Evolutionary conservation across 2,329 filamentous ascomycete species (phyloP), one percentile per base, ranked within the genome.

Genomic region (Cordyceps fumosorosea): DNA sequence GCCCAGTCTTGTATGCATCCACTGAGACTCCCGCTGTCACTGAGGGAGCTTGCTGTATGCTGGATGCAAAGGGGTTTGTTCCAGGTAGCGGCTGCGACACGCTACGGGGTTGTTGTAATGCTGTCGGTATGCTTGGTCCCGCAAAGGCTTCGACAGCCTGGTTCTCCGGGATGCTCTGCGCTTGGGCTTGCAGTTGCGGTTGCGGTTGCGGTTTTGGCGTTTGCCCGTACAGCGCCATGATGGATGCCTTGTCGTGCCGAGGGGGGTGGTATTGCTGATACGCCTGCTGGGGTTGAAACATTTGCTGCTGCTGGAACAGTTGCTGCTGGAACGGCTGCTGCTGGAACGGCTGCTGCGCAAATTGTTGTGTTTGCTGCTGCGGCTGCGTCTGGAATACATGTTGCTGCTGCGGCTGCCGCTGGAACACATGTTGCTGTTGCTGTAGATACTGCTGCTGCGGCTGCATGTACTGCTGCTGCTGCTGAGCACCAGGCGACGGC

Each of bases 161-260:
- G 53, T 69, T 72, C 53, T 72, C 69, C 5, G 70, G 67, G 34
- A 73, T 73, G 54, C 66, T 71, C 11, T 69, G 64, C 14, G 68
- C 66, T 37, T 70, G 66, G 54, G 65, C 54, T 32, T 71, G 70
- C 60, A 71, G 68, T 29, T 67, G 70, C 10, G 65, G 67, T 32
- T 71, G 70, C 60, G 71, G 68, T 29, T 67, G 70, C 10, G 65
- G 67, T 29, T 70, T 73, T 56, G 85, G 81, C 8, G 83, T 80
- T 45, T 87, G 83, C 70, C 84, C 86, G 74, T 90, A 93, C 12
- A 95, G 75, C 6, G 90, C 88, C 72, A 93, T 79, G 63, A 95
- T 93, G 5, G 88, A 88, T 3, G 84, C 84, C 65, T 89, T 93
- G 68, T 91, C 85, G 34, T 86, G 81, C 37, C 82, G 78, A 48